A percentile compares a stretch with the other conserved stretches of the same genome.
phyloP scores from a whole-genome alignment of 768 basidiomycete genomes.

The Gyrodon lividus region DNA sequence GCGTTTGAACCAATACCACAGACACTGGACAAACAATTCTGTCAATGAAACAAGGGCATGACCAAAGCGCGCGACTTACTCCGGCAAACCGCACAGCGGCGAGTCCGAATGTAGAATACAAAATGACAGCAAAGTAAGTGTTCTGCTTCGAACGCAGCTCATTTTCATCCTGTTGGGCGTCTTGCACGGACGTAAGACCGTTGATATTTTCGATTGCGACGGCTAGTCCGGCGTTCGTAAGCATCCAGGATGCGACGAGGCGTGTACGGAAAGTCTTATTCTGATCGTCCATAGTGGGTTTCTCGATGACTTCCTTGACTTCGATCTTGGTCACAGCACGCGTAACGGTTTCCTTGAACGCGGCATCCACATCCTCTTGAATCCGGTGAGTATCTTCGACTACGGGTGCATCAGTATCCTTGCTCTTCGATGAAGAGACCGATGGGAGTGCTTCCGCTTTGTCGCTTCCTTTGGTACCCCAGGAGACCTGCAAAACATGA shows the following conservation, averaged over 20 bases:
- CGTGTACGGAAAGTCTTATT: slow-evolving; percentile 94
- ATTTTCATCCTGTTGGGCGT: slow-evolving; percentile 40
- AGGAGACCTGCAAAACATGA: slow-evolving; percentile 57
- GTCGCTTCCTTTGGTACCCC: slow-evolving; percentile 96
- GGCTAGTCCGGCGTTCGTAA: slow-evolving; percentile 65
- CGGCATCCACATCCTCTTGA: slow-evolving; percentile 86
- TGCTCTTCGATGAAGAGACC: slow-evolving; percentile 78
- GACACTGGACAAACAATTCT: slow-evolving; percentile 49
- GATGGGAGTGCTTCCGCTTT: slow-evolving; percentile 91
- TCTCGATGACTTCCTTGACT: slow-evolving; percentile 64
- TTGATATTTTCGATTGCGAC: slow-evolving; percentile 77
- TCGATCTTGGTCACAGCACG: slow-evolving; percentile 79
- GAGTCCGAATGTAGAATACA: slow-evolving; percentile 77
- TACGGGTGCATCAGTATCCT: slow-evolving; percentile 70
- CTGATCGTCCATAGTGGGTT: slow-evolving; percentile 83
- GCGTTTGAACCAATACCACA: slow-evolving; percentile 80
- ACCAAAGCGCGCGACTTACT: slow-evolving; percentile 43
- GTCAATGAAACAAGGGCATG: slow-evolving; percentile 1
- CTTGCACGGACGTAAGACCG: slow-evolving; percentile 46
- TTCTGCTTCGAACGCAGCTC: slow-evolving; percentile 49
- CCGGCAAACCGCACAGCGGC: slow-evolving; percentile 72
- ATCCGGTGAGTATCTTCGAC: slow-evolving; percentile 83
- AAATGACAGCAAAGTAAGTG: slow-evolving; percentile 72
- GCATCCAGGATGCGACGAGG: slow-evolving; percentile 81
- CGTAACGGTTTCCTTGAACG: slow-evolving; percentile 89